phyloP scores from a whole-genome alignment of 768 basidiomycete species.

The Amanita pseudoporphyria region DNA sequence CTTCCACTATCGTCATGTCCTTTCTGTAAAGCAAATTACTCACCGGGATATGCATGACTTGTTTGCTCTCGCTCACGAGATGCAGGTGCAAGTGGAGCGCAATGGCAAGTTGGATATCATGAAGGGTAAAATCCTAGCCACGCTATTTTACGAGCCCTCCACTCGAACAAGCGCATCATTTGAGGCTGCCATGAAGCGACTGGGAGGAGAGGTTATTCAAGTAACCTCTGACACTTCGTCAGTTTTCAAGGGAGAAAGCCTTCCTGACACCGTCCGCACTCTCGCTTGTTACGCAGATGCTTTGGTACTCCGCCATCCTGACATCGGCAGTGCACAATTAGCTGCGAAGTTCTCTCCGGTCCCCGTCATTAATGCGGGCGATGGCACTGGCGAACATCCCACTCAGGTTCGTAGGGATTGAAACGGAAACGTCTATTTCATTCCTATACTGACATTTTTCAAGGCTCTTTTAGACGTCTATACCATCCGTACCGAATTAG shows the following conservation, averaged over 20 bases:
- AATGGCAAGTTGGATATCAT: slow-evolving; percentile 83
- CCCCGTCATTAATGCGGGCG: slow-evolving; percentile 94
- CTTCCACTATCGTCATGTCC: slow-evolving; percentile 89
- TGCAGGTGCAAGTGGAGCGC: slow-evolving; percentile 93
- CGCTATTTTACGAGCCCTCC: slow-evolving; percentile 93
- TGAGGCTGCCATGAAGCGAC: slow-evolving; percentile 97
- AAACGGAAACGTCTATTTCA: slow-evolving; percentile 1
- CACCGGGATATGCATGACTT: slow-evolving; percentile 87
- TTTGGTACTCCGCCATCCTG: slow-evolving; percentile 90
- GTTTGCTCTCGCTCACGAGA: slow-evolving; percentile 92
- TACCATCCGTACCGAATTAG: slow-evolving; percentile 95
- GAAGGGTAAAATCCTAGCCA: slow-evolving; percentile 85
- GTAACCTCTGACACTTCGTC: slow-evolving; percentile 77
- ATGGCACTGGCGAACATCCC: slow-evolving; percentile 96
- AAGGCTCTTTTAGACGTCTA: slow-evolving; percentile 82
- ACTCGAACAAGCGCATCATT: slow-evolving; percentile 95
- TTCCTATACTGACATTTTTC: slow-evolving; percentile 1
- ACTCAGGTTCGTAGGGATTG: slow-evolving; percentile 62
- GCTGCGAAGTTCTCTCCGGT: slow-evolving; percentile 97
- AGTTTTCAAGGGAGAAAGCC: slow-evolving; percentile 86
- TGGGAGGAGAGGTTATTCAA: slow-evolving; percentile 91
- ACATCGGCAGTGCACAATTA: slow-evolving; percentile 84
- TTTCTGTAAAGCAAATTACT: slow-evolving; percentile 89
- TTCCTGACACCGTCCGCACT: slow-evolving; percentile 90
- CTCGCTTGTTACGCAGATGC: slow-evolving; percentile 94